These are phyloP conservation scores for Apophysomyces variabilis DNA, from an alignment of 371 early-diverging fungal genomes.

Conservation along the genomic window DNA sequence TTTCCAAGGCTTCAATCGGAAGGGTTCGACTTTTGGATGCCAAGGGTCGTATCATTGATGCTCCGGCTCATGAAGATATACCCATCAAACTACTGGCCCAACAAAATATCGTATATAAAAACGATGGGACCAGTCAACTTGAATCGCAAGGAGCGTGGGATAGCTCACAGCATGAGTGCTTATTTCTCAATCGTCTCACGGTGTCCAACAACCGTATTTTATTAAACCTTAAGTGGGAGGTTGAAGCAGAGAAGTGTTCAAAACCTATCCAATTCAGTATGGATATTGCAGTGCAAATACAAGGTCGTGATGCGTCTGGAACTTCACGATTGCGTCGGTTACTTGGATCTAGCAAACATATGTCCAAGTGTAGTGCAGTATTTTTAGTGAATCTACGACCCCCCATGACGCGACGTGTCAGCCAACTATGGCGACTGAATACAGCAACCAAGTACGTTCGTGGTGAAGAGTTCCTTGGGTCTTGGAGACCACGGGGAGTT, in stretches of 20 bases:
- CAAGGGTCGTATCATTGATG: constrained; percentile 64
- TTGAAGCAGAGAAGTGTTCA: constrained; percentile 63
- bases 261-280: constrained; percentile 64
- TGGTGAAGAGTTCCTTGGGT: constrained; percentile 80
- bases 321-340: constrained; percentile 47
- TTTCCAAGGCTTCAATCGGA: constrained; percentile 66
- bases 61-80: constrained; percentile 57
- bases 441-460: constrained; percentile 80
- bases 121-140: constrained; percentile 69
- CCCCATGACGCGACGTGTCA: constrained; percentile 58
- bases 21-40: constrained; percentile 67
- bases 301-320: constrained; percentile 59
- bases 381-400: constrained; percentile 64
- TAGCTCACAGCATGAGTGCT: constrained; percentile 77
- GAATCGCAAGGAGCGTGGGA: constrained; percentile 80
- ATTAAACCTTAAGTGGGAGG: constrained; percentile 59
- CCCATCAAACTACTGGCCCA: constrained; percentile 54
- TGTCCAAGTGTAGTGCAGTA: constrained; percentile 57
- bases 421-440: constrained; percentile 77
- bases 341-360: constrained; percentile 36
- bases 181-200: constrained; percentile 75
- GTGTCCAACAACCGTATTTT: constrained; percentile 61
- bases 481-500: constrained; percentile 80
- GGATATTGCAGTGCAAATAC: constrained; percentile 69
- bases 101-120: constrained; percentile 52